Evolutionary conservation across 148 eudicot genomes (phyloP).

Genomic region (Camellia sinensis): DNA sequence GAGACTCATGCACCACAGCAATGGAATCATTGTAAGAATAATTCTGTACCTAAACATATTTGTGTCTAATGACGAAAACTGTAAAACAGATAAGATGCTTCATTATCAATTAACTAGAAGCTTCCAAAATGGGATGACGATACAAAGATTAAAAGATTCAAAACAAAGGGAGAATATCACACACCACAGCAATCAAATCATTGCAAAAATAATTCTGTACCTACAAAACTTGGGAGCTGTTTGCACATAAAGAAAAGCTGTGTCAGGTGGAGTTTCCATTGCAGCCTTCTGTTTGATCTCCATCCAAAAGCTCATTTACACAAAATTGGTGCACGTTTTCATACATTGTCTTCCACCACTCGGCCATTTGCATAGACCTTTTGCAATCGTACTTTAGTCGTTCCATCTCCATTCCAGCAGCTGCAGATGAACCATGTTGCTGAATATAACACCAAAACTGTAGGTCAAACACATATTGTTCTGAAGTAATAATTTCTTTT

Average conservation of each 20-base stretch:
- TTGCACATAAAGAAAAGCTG: slow-evolving; percentile 2
- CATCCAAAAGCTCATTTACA: slow-evolving; percentile 64
- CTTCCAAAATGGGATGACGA: no score
- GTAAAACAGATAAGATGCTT: no score
- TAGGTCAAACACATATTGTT: neutral
- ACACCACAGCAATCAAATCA: neutral
- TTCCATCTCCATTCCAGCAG: slow-evolving; percentile 77
- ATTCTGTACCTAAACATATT: no score
- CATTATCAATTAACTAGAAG: no score
- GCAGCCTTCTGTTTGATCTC: slow-evolving; percentile 26
- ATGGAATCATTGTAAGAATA: no score
- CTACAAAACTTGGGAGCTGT: slow-evolving; percentile 35
- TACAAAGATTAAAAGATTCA: no score
- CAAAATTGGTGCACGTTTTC: slow-evolving; percentile 65
- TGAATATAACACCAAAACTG: slow-evolving; percentile 23
- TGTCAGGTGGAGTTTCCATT: slow-evolving; percentile 12
- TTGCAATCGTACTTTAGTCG: slow-evolving; percentile 56
- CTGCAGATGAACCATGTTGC: slow-evolving; percentile 88
- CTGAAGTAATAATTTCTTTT: neutral
- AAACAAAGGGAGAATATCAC: neutral
- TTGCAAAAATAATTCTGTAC: slow-evolving; percentile 7
- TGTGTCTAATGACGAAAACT: no score
- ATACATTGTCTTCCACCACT: slow-evolving; percentile 74
- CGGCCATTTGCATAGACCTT: slow-evolving; percentile 58
- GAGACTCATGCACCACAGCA: no score